Conservation (phyloP, 148 eudicot genomes). For the Camellia sinensis region DNA sequence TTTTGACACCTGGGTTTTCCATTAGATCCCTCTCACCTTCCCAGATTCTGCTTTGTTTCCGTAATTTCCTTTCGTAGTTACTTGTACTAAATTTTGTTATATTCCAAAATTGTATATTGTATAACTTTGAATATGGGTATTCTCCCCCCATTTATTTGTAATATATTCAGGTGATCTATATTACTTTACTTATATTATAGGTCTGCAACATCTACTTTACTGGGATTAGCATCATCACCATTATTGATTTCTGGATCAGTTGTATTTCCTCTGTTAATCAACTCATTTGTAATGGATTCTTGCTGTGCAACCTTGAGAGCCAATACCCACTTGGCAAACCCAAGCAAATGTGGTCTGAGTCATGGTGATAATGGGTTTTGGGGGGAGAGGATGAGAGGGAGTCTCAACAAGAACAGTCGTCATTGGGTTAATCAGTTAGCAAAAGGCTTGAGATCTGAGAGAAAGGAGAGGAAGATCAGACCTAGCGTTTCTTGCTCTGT, state of each 20-base stretch:
- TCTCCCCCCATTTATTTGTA: not conserved
- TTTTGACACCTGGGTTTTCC: not conserved
- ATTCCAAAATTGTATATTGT: not conserved
- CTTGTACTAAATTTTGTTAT: not conserved
- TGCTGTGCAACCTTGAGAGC: slow-evolving; percentile 55
- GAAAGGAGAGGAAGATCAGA: slow-evolving; percentile 37
- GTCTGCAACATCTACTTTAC: slow-evolving; percentile 12
- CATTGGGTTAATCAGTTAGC: slow-evolving; percentile 27
- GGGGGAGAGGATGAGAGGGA: slow-evolving; percentile 59
- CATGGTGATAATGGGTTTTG: slow-evolving; percentile 42
- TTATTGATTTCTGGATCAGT: not conserved
- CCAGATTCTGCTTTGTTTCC: not conserved
- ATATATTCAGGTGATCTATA: slow-evolving; percentile 28
- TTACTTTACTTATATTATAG: slow-evolving; percentile 32
- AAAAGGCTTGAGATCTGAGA: slow-evolving; percentile 32
- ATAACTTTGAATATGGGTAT: not conserved
- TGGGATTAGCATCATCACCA: slow-evolving; percentile 6
- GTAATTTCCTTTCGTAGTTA: not conserved
- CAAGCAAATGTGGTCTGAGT: slow-evolving; percentile 19
- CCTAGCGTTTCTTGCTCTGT: slow-evolving; percentile 60
- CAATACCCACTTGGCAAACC: slow-evolving; percentile 41
- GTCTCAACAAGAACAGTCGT: slow-evolving; percentile 31
- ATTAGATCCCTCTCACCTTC: not conserved
- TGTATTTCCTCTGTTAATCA: not conserved
- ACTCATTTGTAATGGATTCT: slow-evolving; percentile 49